phyloP scores from a whole-genome alignment of 225 moss, liverwort and hornwort species.

The Polytrichum formosum region DNA sequence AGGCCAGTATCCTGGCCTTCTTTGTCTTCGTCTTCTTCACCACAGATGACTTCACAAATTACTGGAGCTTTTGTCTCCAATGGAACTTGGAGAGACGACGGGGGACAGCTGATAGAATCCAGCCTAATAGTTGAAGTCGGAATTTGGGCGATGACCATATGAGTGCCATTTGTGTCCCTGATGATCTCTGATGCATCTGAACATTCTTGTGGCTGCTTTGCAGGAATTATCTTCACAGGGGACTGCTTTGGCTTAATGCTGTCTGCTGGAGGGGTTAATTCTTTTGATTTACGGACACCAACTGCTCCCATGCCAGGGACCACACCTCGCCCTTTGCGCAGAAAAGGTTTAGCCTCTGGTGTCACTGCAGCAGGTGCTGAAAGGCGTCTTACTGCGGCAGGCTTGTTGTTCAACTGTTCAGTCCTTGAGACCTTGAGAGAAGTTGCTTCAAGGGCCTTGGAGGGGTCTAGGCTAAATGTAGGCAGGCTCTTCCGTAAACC shows the following conservation, averaged over 20 bases:
- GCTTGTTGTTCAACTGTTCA: constrained; percentile 14
- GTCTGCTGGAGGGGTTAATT: not conserved
- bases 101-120: not conserved
- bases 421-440: constrained; percentile 23
- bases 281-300: constrained; percentile 37
- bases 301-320: constrained; percentile 43
- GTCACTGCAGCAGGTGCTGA: constrained; percentile 12
- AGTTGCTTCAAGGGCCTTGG: constrained; percentile 9
- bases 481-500: constrained; percentile 40
- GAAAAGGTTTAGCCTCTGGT: constrained; percentile 60
- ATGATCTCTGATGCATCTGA: no score
- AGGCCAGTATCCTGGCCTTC: not conserved
- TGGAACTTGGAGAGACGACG: not conserved
- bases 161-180: not conserved
- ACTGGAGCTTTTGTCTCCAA: not conserved
- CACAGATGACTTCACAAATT: not conserved
- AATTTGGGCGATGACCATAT: not conserved
- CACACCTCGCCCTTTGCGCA: constrained; percentile 61
- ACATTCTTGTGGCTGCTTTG: not conserved
- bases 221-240: not conserved
- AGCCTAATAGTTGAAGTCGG: not conserved
- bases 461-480: constrained; percentile 19
- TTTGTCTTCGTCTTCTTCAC: not conserved
- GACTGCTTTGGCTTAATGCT: no score
- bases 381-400: constrained; percentile 15